A percentile compares a stretch with the other conserved stretches of the same genome.
These are phyloP conservation scores for Oenanthe javanica DNA, from an alignment of 140 eudicot genomes.

Conservation along the genomic window DNA sequence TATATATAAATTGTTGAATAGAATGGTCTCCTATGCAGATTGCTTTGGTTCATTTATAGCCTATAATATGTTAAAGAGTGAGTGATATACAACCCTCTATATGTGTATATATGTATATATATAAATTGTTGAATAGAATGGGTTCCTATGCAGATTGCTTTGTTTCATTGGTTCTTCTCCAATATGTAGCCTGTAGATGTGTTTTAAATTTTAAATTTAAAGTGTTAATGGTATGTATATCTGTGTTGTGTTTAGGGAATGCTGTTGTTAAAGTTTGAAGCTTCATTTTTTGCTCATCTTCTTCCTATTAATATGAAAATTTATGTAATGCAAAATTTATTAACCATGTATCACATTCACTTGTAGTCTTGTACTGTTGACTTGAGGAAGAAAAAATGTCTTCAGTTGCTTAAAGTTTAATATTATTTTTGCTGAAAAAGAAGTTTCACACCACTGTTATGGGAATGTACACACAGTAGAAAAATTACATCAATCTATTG, in stretches of 20 bases:
- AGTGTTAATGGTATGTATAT: too few relatives aligned
- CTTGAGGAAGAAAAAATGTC: background rate
- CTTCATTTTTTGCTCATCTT: background rate
- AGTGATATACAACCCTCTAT: too few relatives aligned
- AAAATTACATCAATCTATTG: background rate
- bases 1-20: too few relatives aligned
- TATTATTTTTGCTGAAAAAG: background rate
- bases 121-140: too few relatives aligned
- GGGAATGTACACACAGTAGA: background rate
- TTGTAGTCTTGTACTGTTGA: background rate
- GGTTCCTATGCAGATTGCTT: too few relatives aligned
- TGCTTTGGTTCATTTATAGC: too few relatives aligned
- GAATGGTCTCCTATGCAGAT: too few relatives aligned
- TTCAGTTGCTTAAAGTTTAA: background rate
- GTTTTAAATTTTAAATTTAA: too few relatives aligned
- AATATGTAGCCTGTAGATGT: too few relatives aligned
- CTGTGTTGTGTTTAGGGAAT: too few relatives aligned
- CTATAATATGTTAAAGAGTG: background rate
- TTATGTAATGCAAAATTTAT: background rate
- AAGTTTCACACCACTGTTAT: background rate
- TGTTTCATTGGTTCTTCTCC: too few relatives aligned
- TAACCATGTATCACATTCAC: background rate
- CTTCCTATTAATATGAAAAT: background rate
- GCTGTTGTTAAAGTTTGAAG: background rate
- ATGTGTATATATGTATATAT: too few relatives aligned